These are phyloP conservation scores for Aspergillus fischeri DNA, from an alignment of 2,329 filamentous ascomycete species.

Conservation along the genomic window DNA sequence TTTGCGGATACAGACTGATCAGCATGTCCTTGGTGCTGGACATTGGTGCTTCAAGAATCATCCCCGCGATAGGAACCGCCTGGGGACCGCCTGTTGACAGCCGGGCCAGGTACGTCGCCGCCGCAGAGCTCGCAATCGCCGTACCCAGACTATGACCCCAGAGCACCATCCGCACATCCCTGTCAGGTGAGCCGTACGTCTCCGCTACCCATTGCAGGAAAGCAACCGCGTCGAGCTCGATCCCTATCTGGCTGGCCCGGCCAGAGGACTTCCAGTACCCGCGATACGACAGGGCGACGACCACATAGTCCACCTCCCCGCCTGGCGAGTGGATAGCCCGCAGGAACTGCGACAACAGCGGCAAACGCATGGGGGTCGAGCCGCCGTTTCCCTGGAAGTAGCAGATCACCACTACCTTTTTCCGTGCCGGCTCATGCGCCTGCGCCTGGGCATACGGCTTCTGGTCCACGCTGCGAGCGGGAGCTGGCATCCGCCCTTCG, in stretches of 20 bases:
- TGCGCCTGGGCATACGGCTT: slow-evolving; percentile 27
- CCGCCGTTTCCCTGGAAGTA: slow-evolving; percentile 34
- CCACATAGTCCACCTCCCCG: slow-evolving; percentile 24
- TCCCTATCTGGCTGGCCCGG: slow-evolving; percentile 64
- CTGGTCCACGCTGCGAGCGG: slow-evolving; percentile 13
- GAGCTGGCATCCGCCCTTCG: slow-evolving; percentile 59
- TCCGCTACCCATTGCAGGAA: slow-evolving; percentile 59
- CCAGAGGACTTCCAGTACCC: slow-evolving; percentile 77
- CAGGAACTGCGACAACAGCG: slow-evolving; percentile 46
- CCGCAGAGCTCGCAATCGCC: slow-evolving; percentile 64
- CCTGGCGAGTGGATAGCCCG: slow-evolving; percentile 17
- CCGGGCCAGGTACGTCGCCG: slow-evolving; percentile 39
- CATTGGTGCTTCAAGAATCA: slow-evolving; percentile 75
- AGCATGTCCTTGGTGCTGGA: slow-evolving; percentile 68
- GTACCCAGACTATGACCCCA: slow-evolving; percentile 78
- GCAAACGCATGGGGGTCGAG: slow-evolving; percentile 28
- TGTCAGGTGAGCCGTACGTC: slow-evolving; percentile 25
- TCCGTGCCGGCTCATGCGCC: neutral
- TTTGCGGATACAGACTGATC: slow-evolving; percentile 68
- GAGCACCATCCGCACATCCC: slow-evolving; percentile 48
- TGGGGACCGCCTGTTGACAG: neutral
- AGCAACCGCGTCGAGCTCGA: slow-evolving; percentile 64
- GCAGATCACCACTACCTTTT: slow-evolving; percentile 20
- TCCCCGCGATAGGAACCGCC: slow-evolving; percentile 33
- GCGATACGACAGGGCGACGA: slow-evolving; percentile 56